A percentile compares a stretch with the other conserved stretches of the same genome.
Evolutionary conservation across 176 grass and related monocot genomes (phyloP).

Genomic region (Chrysopogon serrulatus): DNA sequence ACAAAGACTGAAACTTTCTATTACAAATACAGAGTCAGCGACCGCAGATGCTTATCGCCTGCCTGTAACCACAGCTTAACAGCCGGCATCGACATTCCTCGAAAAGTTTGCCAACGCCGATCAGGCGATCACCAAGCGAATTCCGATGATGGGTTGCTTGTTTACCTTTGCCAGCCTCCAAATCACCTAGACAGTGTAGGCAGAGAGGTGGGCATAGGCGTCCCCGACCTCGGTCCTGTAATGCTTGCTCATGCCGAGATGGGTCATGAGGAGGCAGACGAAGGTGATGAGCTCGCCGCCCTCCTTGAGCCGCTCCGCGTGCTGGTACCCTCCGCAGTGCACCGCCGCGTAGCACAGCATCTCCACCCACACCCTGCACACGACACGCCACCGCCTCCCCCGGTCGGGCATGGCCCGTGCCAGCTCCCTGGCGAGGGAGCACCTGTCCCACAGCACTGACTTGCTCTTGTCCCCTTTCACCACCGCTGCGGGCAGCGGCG

Average conservation of each 20-base stretch:
- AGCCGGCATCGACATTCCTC: too few species aligned
- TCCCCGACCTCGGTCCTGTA: constrained; percentile 12
- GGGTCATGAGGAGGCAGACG: constrained; percentile 18
- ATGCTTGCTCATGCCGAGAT: neutral
- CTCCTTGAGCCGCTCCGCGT: constrained; percentile 16
- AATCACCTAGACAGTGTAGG: neutral
- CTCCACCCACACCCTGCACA: constrained; percentile 1
- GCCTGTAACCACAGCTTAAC: too few species aligned
- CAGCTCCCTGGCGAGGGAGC: neutral
- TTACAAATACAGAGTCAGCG: too few species aligned
- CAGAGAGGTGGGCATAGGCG: neutral
- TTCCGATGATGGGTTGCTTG: too few species aligned
- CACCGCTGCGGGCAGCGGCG: neutral
- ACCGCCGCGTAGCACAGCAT: neutral
- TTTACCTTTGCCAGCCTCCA: too few species aligned
- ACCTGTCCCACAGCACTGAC: constrained; percentile 8
- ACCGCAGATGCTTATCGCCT: too few species aligned
- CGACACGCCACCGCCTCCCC: neutral
- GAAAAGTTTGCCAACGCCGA: too few species aligned
- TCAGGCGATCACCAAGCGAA: too few species aligned
- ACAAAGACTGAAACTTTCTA: too few species aligned
- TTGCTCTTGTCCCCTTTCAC: constrained; percentile 18
- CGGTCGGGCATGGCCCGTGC: neutral
- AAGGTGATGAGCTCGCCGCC: constrained; percentile 13
- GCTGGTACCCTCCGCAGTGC: constrained; percentile 14